Percentiles rank a stretch among this genome's conserved stretches.
Conservation (phyloP, 495 filamentous ascomycete genomes). For the Immersiella caudata region DNA sequence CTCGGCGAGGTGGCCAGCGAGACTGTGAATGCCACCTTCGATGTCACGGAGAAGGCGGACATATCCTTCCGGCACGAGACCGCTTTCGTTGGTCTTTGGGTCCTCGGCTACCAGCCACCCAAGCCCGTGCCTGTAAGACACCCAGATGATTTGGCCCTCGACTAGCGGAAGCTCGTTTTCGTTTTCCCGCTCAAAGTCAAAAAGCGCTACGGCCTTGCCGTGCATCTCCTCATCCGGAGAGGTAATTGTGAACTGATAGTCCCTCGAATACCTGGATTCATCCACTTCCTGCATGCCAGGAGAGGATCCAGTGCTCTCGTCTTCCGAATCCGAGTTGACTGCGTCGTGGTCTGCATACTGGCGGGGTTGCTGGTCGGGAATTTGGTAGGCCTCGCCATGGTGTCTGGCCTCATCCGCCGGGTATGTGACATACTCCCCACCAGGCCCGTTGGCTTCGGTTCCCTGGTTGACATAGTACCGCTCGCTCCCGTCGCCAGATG, state of each 20-base stretch:
- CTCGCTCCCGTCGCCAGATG: constrained; percentile 73
- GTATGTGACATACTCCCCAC: constrained; percentile 81
- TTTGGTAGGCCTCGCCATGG: constrained; percentile 48
- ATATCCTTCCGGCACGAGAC: constrained; percentile 95
- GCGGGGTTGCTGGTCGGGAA: constrained; percentile 47
- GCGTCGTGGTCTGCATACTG: constrained; percentile 60
- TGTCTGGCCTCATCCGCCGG: constrained; percentile 66
- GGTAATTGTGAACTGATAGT: constrained; percentile 94
- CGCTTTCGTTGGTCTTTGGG: constrained; percentile 81
- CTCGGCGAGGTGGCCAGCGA: constrained; percentile 49
- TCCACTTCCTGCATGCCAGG: constrained; percentile 53
- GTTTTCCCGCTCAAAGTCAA: constrained; percentile 92
- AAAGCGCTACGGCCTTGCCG: constrained; percentile 92
- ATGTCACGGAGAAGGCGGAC: constrained; percentile 92
- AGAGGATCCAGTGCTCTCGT: constrained; percentile 57
- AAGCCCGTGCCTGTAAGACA: constrained; percentile 92
- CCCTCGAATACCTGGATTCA: constrained; percentile 75
- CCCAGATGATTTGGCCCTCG: constrained; percentile 95
- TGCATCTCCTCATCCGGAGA: constrained; percentile 98
- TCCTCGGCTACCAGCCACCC: constrained; percentile 98
- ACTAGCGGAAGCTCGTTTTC: constrained; percentile 92
- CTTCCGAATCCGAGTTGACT: constrained; percentile 59
- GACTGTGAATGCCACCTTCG: constrained; percentile 64
- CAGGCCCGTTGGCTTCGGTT: constrained; percentile 69
- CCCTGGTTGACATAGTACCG: constrained; percentile 76